phyloP scores from a whole-genome alignment of 2,329 filamentous ascomycete genomes.

The Simplicillium aogashimaense region DNA sequence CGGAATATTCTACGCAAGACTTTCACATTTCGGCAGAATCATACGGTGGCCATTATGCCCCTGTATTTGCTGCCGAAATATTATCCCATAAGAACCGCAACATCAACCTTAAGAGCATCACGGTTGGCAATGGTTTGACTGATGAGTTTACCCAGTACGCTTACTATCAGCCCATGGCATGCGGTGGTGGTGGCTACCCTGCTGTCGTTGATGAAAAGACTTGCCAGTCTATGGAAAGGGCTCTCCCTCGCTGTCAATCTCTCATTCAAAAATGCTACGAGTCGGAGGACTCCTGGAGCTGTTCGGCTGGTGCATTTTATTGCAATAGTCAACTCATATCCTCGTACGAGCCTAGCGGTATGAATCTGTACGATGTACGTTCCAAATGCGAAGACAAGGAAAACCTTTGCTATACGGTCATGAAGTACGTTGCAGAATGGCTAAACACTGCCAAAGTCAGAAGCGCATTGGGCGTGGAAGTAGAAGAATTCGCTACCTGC shows the following conservation, averaged over 20 bases:
- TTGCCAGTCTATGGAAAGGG: constrained; percentile 86
- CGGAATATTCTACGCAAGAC: constrained; percentile 85
- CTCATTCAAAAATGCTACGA: constrained; percentile 90
- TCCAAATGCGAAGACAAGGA: constrained; percentile 73
- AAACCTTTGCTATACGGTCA: constrained; percentile 87
- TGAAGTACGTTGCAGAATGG: constrained; percentile 80
- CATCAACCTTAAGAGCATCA: constrained; percentile 91
- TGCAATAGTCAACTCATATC: constrained; percentile 96
- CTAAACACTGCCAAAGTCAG: constrained; percentile 78
- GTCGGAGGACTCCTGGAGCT: constrained; percentile 82
- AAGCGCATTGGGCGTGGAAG: constrained; percentile 82
- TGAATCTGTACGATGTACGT: constrained; percentile 93
- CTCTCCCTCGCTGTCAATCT: constrained; percentile 79
- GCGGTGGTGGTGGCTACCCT: constrained; percentile 87
- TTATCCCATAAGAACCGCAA: constrained; percentile 91
- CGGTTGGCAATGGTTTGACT: constrained; percentile 94
- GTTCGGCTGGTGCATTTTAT: constrained; percentile 93
- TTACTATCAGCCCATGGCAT: constrained; percentile 96
- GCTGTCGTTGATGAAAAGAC: constrained; percentile 69
- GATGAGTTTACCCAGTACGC: constrained; percentile 90
- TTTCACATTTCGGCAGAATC: constrained; percentile 98
- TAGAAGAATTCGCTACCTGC: constrained; percentile 84
- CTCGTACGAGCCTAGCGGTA: constrained; percentile 87
- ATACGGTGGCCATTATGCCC: constrained; percentile 92
- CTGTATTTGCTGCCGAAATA: constrained; percentile 85